These are phyloP conservation scores for Amanita molliuscula DNA, from an alignment of 768 basidiomycete species.

Conservation along the genomic window DNA sequence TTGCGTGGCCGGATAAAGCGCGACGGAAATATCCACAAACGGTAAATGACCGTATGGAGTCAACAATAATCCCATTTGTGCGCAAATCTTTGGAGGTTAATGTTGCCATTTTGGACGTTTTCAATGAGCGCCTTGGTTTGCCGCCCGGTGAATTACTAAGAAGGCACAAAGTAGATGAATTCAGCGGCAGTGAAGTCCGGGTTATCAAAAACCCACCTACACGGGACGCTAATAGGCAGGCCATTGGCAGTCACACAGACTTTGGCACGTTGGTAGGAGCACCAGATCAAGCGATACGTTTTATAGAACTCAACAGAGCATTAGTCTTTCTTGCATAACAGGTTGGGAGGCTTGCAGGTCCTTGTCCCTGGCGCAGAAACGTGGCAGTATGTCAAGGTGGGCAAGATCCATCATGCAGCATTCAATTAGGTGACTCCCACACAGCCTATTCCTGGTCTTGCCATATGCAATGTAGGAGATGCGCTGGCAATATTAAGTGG, in stretches of 20 bases:
- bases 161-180: slow-evolving; percentile 35
- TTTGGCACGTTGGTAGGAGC: too few species aligned
- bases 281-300: slow-evolving; percentile 34
- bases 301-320: slow-evolving; percentile 17
- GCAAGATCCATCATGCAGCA: slow-evolving; percentile 1
- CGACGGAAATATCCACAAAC: slow-evolving; percentile 49
- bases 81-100: slow-evolving; percentile 48
- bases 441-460: slow-evolving; percentile 43
- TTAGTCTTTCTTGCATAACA: slow-evolving; percentile 62
- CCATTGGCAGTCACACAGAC: slow-evolving; percentile 3
- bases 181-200: slow-evolving; percentile 49
- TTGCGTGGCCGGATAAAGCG: slow-evolving; percentile 43
- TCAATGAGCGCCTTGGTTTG: slow-evolving; percentile 47
- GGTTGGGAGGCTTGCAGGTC: slow-evolving; percentile 61
- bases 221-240: slow-evolving; percentile 25
- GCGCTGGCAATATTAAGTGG: slow-evolving; percentile 53
- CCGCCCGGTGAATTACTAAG: slow-evolving; percentile 38
- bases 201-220: slow-evolving; percentile 35
- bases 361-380: slow-evolving; percentile 46
- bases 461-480: slow-evolving; percentile 55
- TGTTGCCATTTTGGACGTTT: too few species aligned
- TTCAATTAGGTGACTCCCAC: not conserved
- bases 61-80: too few species aligned
- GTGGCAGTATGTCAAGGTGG: slow-evolving; percentile 64
- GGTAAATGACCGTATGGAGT: slow-evolving; percentile 38